A percentile compares a stretch with the other conserved stretches of the same genome.
These are phyloP conservation scores for Penicillium paxilli DNA, from an alignment of 495 filamentous ascomycete species.

Conservation along the genomic window DNA sequence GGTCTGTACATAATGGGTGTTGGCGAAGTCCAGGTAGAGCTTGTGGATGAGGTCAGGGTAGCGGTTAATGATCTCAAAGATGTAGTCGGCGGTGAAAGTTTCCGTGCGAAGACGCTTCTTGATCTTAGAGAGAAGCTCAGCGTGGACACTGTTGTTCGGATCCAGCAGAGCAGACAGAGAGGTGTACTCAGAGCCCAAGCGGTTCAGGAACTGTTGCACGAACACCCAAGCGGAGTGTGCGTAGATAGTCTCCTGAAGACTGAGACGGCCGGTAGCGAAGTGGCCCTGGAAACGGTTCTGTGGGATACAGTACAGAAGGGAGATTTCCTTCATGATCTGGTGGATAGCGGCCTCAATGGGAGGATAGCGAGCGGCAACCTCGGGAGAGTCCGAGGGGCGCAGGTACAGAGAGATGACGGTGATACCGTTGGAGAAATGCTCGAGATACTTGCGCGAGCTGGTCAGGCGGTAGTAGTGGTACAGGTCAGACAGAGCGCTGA, in stretches of 20 bases:
- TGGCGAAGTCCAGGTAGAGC: slow-evolving; percentile 90
- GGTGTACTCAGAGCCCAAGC: slow-evolving; percentile 87
- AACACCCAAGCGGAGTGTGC: slow-evolving; percentile 97
- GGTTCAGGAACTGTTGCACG: slow-evolving; percentile 94
- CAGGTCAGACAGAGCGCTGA: slow-evolving; percentile 91
- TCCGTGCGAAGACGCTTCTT: slow-evolving; percentile 94
- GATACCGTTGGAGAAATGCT: slow-evolving; percentile 98
- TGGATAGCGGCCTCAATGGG: slow-evolving; percentile 93
- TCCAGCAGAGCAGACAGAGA: slow-evolving; percentile 84
- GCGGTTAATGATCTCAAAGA: slow-evolving; percentile 91
- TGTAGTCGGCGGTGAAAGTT: slow-evolving; percentile 97
- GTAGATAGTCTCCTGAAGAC: slow-evolving; percentile 95
- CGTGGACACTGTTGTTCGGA: slow-evolving; percentile 75
- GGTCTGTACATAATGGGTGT: slow-evolving; percentile 83
- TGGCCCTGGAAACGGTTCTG: slow-evolving; percentile 91
- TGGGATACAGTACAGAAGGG: slow-evolving; percentile 94
- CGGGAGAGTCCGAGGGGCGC: slow-evolving; percentile 59
- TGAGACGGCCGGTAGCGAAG: slow-evolving; percentile 85
- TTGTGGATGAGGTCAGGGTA: slow-evolving; percentile 87
- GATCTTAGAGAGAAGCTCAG: slow-evolving; percentile 89
- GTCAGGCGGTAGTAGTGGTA: slow-evolving; percentile 99
- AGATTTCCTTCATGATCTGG: slow-evolving; percentile 98
- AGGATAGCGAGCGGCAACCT: slow-evolving; percentile 57
- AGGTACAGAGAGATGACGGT: slow-evolving; percentile 95
- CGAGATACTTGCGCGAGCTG: slow-evolving; percentile 94